Evolutionary conservation across 129 eudicot species (phyloP), one percentile per base, ranked within the genome.

Genomic region (Arctium minus): DNA sequence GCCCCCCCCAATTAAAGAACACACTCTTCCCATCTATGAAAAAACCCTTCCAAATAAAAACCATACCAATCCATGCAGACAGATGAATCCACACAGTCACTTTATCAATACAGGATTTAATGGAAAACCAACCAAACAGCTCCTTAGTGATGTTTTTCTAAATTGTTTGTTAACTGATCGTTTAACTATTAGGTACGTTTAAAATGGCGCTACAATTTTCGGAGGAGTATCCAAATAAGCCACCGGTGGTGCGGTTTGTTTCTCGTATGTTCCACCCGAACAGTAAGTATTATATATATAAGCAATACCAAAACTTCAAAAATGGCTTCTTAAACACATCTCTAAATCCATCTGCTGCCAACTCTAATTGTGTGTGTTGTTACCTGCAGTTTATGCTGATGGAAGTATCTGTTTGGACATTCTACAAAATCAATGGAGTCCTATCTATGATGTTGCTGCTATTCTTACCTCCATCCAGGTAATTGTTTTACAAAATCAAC

Each of bases 251-350:
- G 48, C 89, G 91, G 35, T 90, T 90, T 53, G 91, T 90, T 67
- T 90, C 93, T 77, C 89, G 93, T 70, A 90, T 90, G 93, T 90
- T 90, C 65, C 93, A 90, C 81, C 91, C 93, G 7, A 90, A 90
- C 82, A 90, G 93, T 87, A 87, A 90, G 93, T 80, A 72, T 31
- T 44, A 44, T 42, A 44, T 42, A 80, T 39, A 76, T 38, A 71
- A 35, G 40, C 36, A 36, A 65, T 65, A 73, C 48, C 48, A 53
- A 2, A 56, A 60, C 17, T 65, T 13, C 8, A 8, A 72, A 38
- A 71, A n/a, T 22, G 38, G 5, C 15, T 17, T n/a, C 22, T 37
- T 70, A 42, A 70, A 22, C 22, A 22, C 22, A 3, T 22, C 27
- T 22, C 27, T 22, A 22, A 22, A 81, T 60, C 8, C 77, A 78